These are phyloP conservation scores for Coniella lustricola DNA, from an alignment of 2,329 filamentous ascomycete species.

Conservation along the genomic window DNA sequence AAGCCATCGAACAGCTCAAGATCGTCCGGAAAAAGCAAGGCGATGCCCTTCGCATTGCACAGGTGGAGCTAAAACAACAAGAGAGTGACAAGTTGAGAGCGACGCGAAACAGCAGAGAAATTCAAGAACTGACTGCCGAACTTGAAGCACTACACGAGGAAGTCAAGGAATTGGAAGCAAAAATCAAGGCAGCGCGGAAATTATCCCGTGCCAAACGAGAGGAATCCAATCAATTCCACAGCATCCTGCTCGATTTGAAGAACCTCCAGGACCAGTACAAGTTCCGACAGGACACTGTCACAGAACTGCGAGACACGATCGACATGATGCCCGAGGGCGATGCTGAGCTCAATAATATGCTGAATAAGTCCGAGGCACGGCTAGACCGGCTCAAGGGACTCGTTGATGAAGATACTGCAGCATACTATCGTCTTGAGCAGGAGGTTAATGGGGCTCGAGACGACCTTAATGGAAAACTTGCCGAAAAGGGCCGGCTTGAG, in stretches of 20 bases:
- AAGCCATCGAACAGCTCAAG: slow-evolving; percentile 94
- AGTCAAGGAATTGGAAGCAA: slow-evolving; percentile 56
- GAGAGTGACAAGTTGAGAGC: slow-evolving; percentile 74
- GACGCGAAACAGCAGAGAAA: slow-evolving; percentile 58
- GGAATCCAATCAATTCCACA: slow-evolving; percentile 65
- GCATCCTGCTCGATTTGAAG: slow-evolving; percentile 66
- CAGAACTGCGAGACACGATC: slow-evolving; percentile 64
- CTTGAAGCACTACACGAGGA: slow-evolving; percentile 34
- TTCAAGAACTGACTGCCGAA: slow-evolving; percentile 53
- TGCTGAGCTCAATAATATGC: slow-evolving; percentile 60
- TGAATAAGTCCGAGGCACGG: slow-evolving; percentile 72
- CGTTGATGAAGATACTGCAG: slow-evolving; percentile 52
- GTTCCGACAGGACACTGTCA: slow-evolving; percentile 62
- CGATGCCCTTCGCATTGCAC: slow-evolving; percentile 64
- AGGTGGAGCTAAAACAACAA: slow-evolving; percentile 71
- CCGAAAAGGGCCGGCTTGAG: slow-evolving; percentile 69
- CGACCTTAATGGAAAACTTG: slow-evolving; percentile 44
- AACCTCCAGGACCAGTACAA: slow-evolving; percentile 69
- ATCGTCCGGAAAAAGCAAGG: slow-evolving; percentile 75
- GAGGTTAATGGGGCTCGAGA: slow-evolving; percentile 38
- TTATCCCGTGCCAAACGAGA: slow-evolving; percentile 58
- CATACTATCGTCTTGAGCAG: slow-evolving; percentile 58
- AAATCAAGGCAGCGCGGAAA: slow-evolving; percentile 36
- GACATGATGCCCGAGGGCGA: slow-evolving; percentile 75
- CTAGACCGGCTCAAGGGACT: slow-evolving; percentile 60